A percentile compares a stretch with the other conserved stretches of the same genome.
Evolutionary conservation across 257 asterid species (phyloP).

Genomic region (Rehmannia glutinosa): DNA sequence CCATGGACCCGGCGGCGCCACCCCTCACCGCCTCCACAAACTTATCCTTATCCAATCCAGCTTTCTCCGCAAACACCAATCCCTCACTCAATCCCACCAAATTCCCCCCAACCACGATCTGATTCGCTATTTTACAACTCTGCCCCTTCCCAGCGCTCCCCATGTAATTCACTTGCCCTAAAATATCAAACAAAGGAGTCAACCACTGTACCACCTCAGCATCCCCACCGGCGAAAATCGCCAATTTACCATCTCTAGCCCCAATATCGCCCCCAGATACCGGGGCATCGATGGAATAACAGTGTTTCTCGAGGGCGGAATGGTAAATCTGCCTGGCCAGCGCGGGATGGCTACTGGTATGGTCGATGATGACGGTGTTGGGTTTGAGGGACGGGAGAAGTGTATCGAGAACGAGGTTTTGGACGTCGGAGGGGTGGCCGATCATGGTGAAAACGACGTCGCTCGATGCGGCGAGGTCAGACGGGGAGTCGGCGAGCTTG

Average conservation of each 20-base stretch:
- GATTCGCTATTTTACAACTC: conserved; percentile 81
- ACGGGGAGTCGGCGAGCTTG: conserved; percentile 37
- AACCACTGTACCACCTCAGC: conserved; percentile 62
- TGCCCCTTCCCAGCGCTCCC: conserved; percentile 87
- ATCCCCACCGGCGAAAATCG: conserved; percentile 72
- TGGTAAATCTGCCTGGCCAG: conserved; percentile 49
- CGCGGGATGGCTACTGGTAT: conserved; percentile 70
- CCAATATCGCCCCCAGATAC: conserved; percentile 87
- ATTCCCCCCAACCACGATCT: conserved; percentile 59
- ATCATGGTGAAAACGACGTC: conserved; percentile 76
- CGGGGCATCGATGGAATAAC: conserved; percentile 71
- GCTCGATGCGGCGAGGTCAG: conserved; percentile 43
- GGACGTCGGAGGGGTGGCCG: conserved; percentile 93
- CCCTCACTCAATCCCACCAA: conserved; percentile 86
- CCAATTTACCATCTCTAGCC: conserved; percentile 66
- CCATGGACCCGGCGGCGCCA: conserved; percentile 89
- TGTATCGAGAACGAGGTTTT: conserved; percentile 43
- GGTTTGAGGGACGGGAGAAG: conserved; percentile 51
- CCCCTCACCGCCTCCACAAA: conserved; percentile 75
- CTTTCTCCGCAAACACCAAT: conserved; percentile 67
- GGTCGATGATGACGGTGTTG: conserved; percentile 56
- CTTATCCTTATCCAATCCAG: conserved; percentile 58
- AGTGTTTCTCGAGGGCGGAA: conserved; percentile 40
- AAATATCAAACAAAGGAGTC: conserved; percentile 56
- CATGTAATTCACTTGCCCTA: conserved; percentile 61